These are phyloP conservation scores for Aphanomyces astaci DNA, from an alignment of 352 stramenopile species.

Conservation along the genomic window DNA sequence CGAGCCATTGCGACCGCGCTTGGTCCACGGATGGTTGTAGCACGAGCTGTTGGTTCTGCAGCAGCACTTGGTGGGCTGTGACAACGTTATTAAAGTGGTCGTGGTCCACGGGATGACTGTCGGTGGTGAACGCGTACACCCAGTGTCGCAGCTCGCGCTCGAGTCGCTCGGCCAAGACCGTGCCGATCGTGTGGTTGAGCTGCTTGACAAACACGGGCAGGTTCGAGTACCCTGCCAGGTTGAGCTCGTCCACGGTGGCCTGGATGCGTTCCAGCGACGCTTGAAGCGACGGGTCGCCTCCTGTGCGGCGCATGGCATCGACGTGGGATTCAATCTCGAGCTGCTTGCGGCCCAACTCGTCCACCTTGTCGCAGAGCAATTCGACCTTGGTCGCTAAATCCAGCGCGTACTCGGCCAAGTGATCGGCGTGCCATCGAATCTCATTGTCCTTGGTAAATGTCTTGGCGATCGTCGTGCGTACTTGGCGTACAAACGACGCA, in stretches of 20 bases:
- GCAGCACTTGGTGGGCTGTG: slow-evolving; percentile 87
- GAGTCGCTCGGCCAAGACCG: slow-evolving; percentile 77
- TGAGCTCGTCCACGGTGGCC: slow-evolving; percentile 91
- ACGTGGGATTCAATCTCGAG: slow-evolving; percentile 89
- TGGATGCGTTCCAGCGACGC: slow-evolving; percentile 80
- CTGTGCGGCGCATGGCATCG: slow-evolving; percentile 47
- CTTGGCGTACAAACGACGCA: slow-evolving; percentile 66
- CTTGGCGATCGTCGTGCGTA: slow-evolving; percentile 79
- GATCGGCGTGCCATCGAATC: slow-evolving; percentile 84
- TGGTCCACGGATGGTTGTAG: slow-evolving; percentile 92
- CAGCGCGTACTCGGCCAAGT: slow-evolving; percentile 78
- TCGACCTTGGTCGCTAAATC: slow-evolving; percentile 90
- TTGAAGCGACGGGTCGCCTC: slow-evolving; percentile 45
- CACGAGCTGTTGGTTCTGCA: slow-evolving; percentile 96
- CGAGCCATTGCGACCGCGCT: slow-evolving; percentile 81
- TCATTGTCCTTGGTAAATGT: slow-evolving; percentile 85
- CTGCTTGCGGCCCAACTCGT: slow-evolving; percentile 92
- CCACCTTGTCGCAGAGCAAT: slow-evolving; percentile 96
- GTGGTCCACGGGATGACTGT: slow-evolving; percentile 29
- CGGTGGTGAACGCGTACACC: slow-evolving; percentile 56
- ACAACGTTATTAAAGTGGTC: slow-evolving; percentile 21
- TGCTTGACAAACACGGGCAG: slow-evolving; percentile 88
- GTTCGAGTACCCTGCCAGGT: slow-evolving; percentile 91
- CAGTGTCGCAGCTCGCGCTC: slow-evolving; percentile 53
- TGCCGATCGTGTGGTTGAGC: slow-evolving; percentile 82